These are phyloP conservation scores for Glycyrrhiza uralensis DNA, from an alignment of 306 rosid genomes.

Conservation along the genomic window DNA sequence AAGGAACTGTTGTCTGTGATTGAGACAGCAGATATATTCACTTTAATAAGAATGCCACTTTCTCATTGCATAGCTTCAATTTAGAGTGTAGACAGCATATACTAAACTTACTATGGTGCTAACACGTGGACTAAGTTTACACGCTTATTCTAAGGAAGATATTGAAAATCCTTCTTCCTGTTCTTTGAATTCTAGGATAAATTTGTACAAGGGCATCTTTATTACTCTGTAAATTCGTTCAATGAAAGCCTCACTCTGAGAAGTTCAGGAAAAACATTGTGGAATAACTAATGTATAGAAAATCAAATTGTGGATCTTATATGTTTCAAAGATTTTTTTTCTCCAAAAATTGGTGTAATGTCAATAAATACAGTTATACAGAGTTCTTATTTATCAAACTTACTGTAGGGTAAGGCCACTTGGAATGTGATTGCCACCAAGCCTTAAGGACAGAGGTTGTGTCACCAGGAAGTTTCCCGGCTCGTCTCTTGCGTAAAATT, in stretches of 20 bases:
- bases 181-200: neutral
- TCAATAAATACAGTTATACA: too few species aligned
- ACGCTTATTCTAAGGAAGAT: neutral
- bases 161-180: neutral
- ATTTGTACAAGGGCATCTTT: neutral
- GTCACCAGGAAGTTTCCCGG: constrained; percentile 96
- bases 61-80: neutral
- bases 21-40: neutral
- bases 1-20: neutral
- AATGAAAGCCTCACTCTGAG: neutral
- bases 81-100: neutral
- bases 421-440: constrained; percentile 96
- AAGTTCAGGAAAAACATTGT: neutral
- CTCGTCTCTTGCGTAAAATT: constrained; percentile 88
- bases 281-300: neutral
- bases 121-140: neutral
- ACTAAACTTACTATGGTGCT: neutral
- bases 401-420: constrained; percentile 98
- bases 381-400: constrained; percentile 28
- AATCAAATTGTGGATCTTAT: neutral
- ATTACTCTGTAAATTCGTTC: neutral
- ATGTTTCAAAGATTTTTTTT: neutral
- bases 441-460: constrained; percentile 84
- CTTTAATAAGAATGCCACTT: neutral
- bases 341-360: neutral